These are phyloP conservation scores for Lachnellula suecica DNA, from an alignment of 2,329 filamentous ascomycete genomes.

Conservation along the genomic window DNA sequence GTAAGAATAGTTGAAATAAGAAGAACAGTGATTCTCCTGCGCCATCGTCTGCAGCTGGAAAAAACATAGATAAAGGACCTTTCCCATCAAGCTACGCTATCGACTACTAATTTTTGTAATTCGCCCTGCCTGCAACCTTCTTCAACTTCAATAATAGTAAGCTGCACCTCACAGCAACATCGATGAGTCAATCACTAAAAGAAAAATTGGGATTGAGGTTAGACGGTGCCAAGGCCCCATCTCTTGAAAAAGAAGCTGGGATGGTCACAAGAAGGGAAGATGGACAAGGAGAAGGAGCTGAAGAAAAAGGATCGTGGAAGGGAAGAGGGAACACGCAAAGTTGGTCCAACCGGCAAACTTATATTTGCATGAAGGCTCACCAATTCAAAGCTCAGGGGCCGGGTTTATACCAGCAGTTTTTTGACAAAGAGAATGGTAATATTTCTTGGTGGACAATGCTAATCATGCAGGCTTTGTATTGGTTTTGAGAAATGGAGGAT, in stretches of 20 bases:
- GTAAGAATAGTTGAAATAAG: too few relatives aligned
- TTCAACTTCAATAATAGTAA: too few relatives aligned
- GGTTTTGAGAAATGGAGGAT: neutral
- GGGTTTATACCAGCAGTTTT: slow-evolving; percentile 13
- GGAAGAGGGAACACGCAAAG: slow-evolving; percentile 9
- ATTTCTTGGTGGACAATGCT: slow-evolving; percentile 9
- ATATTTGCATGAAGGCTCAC: neutral
- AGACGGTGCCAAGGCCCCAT: neutral
- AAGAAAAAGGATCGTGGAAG: slow-evolving; percentile 4
- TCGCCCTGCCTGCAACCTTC: too few relatives aligned
- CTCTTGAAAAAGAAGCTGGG: slow-evolving; percentile 7
- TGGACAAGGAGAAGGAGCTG: slow-evolving; percentile 8
- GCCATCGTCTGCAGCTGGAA: too few relatives aligned
- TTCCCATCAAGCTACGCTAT: too few relatives aligned
- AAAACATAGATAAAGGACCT: too few relatives aligned
- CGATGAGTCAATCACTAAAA: neutral
- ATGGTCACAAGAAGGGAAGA: slow-evolving; percentile 8
- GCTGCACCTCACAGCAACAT: too few relatives aligned
- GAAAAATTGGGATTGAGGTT: neutral
- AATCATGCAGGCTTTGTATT: too few relatives aligned
- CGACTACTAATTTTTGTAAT: too few relatives aligned
- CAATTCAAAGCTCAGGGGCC: neutral
- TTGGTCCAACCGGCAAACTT: neutral
- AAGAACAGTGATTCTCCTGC: too few relatives aligned
- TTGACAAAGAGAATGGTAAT: slow-evolving; percentile 12